These are phyloP conservation scores for Crithidia expoeki DNA, from an alignment of 208 protist genomes.

Conservation along the genomic window DNA sequence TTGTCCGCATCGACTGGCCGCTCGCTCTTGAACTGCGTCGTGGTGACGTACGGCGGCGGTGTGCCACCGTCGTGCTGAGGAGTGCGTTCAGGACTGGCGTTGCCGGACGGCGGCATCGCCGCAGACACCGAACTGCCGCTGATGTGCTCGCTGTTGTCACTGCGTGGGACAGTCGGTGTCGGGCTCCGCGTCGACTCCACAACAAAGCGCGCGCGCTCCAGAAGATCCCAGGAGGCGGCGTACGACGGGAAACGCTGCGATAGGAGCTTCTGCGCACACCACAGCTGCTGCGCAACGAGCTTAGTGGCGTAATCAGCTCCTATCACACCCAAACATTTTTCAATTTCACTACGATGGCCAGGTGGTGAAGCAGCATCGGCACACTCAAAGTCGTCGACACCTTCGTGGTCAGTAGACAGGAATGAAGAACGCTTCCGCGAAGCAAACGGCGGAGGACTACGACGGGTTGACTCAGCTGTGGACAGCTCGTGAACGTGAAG, in stretches of 20 bases:
- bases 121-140: not conserved
- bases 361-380: not conserved
- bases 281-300: conserved; percentile 44
- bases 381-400: not conserved
- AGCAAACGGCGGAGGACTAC: conserved; percentile 28
- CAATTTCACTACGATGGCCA: not conserved
- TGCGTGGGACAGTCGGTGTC: conserved; percentile 36
- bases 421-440: not conserved
- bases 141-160: conserved; percentile 11
- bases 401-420: not conserved
- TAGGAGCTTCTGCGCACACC: conserved; percentile 37
- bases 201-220: conserved; percentile 34
- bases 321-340: conserved; percentile 22
- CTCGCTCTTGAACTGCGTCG: conserved; percentile 31
- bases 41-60: conserved; percentile 21
- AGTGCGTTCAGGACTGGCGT: not conserved
- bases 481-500: conserved; percentile 32
- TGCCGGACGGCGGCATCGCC: not conserved
- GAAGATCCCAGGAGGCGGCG: conserved; percentile 28
- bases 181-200: conserved; percentile 37
- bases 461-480: not conserved
- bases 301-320: conserved; percentile 26
- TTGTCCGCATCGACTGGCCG: conserved; percentile 8
- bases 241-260: conserved; percentile 49
- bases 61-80: conserved; percentile 10